Evolutionary conservation across 1,284 basidiomycete genomes (phyloP).

Genomic region (Stygiomarasmius scandens): DNA sequence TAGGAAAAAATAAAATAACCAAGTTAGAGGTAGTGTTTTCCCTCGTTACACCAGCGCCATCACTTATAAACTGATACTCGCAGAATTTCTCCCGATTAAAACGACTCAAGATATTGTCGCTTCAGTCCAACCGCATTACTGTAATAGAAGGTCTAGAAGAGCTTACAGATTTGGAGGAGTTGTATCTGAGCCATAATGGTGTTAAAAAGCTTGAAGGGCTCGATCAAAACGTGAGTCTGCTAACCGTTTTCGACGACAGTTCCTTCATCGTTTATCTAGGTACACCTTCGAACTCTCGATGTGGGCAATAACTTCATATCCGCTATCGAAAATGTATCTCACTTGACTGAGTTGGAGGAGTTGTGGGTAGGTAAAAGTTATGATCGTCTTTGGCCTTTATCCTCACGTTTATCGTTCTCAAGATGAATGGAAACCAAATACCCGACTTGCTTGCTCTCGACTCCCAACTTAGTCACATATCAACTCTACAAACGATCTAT

Average conservation of each 20-base stretch:
- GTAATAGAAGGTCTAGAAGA: conserved; percentile 81
- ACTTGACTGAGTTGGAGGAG: conserved; percentile 81
- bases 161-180: conserved; percentile 79
- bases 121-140: conserved; percentile 94
- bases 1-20: conserved; percentile 97
- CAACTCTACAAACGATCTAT: conserved; percentile 85
- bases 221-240: conserved; percentile 70
- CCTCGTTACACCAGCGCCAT: conserved; percentile 5
- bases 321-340: conserved; percentile 79
- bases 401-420: conserved; percentile 9
- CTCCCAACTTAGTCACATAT: conserved; percentile 69
- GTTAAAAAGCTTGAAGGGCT: conserved; percentile 85
- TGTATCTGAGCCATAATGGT: conserved; percentile 96
- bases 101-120: conserved; percentile 79
- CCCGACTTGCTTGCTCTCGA: conserved; percentile 70
- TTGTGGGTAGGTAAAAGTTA: conserved; percentile 76
- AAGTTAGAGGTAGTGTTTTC: conserved; percentile 69
- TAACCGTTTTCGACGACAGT: background rate
- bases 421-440: conserved; percentile 92
- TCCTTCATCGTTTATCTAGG: conserved; percentile 39
- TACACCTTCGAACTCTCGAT: conserved; percentile 85
- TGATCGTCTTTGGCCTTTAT: background rate
- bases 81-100: conserved; percentile 67
- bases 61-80: conserved; percentile 17
- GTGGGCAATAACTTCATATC: conserved; percentile 85